A percentile compares a stretch with the other conserved stretches of the same genome.
Conservation (phyloP, 2,329 filamentous ascomycete genomes). For the Colletotrichum sp. region DNA sequence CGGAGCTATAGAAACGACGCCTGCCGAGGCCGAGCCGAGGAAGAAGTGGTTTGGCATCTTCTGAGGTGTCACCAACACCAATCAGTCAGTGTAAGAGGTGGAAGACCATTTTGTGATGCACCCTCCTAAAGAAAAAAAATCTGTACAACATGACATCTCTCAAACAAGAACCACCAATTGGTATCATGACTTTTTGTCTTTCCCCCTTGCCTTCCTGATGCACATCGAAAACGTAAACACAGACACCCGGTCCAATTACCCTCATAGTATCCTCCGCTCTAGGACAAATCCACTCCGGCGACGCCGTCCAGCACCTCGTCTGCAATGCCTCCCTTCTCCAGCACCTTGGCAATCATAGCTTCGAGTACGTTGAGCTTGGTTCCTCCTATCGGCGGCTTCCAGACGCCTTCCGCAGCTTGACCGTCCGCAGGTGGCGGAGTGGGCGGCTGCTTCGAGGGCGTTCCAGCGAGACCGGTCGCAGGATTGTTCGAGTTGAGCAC, state of each 20-base stretch:
- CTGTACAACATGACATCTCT: constrained; percentile 15
- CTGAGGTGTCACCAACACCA: constrained; percentile 39
- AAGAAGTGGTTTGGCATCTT: constrained; percentile 91
- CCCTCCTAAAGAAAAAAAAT: not conserved
- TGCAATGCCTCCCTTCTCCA: constrained; percentile 79
- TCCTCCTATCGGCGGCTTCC: constrained; percentile 85
- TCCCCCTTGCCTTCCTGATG: not conserved
- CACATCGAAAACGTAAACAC: not conserved
- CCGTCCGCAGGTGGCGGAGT: constrained; percentile 52
- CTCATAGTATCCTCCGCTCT: constrained; percentile 22
- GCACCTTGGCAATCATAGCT: constrained; percentile 75
- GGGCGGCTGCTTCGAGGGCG: constrained; percentile 40
- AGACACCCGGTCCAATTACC: not conserved
- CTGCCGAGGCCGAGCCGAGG: constrained; percentile 32
- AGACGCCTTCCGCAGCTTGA: constrained; percentile 72
- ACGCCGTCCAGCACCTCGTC: constrained; percentile 86
- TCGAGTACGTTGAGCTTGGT: constrained; percentile 76
- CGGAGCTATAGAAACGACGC: not conserved
- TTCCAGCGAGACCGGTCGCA: constrained; percentile 47
- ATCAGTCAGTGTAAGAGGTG: not conserved
- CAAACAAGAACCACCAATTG: constrained; percentile 4
- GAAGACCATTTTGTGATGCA: constrained; percentile 10
- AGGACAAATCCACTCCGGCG: constrained; percentile 74
- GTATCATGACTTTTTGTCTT: constrained; percentile 16
- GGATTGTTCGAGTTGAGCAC: constrained; percentile 68